Conservation (phyloP, 2,329 filamentous ascomycete species). For the Hymenoscyphus salicellus region DNA sequence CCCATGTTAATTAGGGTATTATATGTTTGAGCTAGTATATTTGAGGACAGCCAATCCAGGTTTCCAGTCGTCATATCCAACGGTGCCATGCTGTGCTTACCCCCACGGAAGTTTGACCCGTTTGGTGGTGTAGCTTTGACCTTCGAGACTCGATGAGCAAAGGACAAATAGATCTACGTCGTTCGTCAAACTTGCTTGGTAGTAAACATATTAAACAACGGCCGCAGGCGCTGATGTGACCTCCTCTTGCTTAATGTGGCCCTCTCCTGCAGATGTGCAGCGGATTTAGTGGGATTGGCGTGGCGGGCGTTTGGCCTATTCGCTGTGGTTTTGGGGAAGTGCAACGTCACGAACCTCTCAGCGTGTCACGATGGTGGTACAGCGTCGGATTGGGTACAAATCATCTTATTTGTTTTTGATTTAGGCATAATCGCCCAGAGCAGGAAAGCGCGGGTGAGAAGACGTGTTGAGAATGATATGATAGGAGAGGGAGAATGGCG, state of each 20-base stretch:
- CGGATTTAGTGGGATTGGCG: not conserved
- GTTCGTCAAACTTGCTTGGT: not conserved
- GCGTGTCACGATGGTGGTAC: not conserved
- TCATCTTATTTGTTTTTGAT: constrained; percentile 3
- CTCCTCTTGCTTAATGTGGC: not conserved
- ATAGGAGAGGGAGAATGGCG: not conserved
- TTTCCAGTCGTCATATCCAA: no score
- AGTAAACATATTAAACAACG: not conserved
- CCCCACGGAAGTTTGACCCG: not conserved
- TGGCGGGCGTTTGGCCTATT: not conserved
- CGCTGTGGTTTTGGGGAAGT: not conserved
- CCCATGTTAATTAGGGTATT: no score
- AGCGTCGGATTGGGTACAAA: constrained; percentile 2
- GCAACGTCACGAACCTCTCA: constrained; percentile 1
- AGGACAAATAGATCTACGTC: not conserved
- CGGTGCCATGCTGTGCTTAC: no score
- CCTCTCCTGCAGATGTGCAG: not conserved
- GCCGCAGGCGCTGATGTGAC: constrained; percentile 5
- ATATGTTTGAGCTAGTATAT: no score
- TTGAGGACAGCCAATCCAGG: no score
- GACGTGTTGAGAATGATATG: not conserved
- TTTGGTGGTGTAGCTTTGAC: not conserved
- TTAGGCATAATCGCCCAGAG: constrained; percentile 6
- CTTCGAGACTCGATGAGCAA: not conserved
- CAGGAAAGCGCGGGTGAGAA: not conserved